A percentile compares a stretch with the other conserved stretches of the same genome.
Evolutionary conservation across 257 asterid genomes (phyloP).

Genomic region (Solanum appendiculatum): DNA sequence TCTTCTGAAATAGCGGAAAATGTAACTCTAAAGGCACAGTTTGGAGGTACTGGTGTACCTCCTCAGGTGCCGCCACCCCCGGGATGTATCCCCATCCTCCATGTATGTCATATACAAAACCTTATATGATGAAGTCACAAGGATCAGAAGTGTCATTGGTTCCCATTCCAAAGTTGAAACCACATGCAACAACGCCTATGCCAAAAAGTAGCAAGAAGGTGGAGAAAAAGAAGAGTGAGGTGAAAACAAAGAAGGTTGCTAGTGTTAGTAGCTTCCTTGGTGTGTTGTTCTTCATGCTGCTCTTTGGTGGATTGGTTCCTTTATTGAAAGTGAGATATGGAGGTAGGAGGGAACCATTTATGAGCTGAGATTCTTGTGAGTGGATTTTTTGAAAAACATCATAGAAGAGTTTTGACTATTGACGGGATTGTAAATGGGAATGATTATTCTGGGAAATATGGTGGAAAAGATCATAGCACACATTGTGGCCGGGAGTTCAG

Average conservation of each 20-base stretch:
- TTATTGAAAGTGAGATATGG: too few species aligned
- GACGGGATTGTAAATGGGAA: too few species aligned
- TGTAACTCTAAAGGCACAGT: slow-evolving; percentile 43
- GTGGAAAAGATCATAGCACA: too few species aligned
- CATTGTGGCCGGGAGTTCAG: too few species aligned
- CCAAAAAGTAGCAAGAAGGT: slow-evolving; percentile 48
- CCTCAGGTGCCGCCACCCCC: slow-evolving; percentile 39
- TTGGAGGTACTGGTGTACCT: slow-evolving; percentile 26
- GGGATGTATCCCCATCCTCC: slow-evolving; percentile 70
- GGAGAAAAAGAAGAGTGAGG: slow-evolving; percentile 56
- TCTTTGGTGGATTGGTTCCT: too few species aligned
- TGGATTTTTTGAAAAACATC: too few species aligned
- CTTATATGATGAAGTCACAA: slow-evolving; percentile 66
- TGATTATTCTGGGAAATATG: too few species aligned
- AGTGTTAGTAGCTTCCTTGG: slow-evolving; percentile 79
- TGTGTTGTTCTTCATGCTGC: too few species aligned
- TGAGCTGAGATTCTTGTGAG: too few species aligned
- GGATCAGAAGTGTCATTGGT: slow-evolving; percentile 66
- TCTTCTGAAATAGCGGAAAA: slow-evolving; percentile 59
- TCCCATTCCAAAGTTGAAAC: slow-evolving; percentile 27
- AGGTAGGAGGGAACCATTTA: too few species aligned
- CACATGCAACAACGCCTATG: slow-evolving; percentile 35
- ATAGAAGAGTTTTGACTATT: too few species aligned
- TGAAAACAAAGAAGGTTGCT: slow-evolving; percentile 69
- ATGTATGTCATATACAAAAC: slow-evolving; percentile 74